Evolutionary conservation across 208 protist genomes (phyloP).

Genomic region (Trichomonas tenax): DNA sequence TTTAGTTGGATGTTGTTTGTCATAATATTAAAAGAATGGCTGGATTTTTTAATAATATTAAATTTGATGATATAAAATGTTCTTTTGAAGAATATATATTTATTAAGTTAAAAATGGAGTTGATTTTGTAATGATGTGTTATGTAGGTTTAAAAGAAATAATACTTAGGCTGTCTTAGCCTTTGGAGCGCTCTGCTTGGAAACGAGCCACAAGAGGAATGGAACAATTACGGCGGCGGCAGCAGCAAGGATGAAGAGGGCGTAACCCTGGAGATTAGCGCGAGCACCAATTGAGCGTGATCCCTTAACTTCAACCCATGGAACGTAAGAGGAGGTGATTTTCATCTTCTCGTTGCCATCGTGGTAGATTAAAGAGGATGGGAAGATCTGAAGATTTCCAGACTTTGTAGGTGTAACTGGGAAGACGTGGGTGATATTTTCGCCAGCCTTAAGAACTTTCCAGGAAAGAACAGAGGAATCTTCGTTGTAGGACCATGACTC

Average conservation of each 20-base stretch:
- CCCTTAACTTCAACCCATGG: neutral
- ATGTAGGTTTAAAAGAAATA: neutral
- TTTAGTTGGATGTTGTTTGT: too few species aligned
- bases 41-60: too few species aligned
- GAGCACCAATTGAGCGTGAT: neutral
- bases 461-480: neutral
- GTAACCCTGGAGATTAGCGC: neutral
- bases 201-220: neutral
- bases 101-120: too few species aligned
- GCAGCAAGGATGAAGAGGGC: neutral
- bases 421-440: neutral
- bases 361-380: neutral
- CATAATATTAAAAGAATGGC: too few species aligned
- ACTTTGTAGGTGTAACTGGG: neutral
- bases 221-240: neutral
- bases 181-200: neutral
- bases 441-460: neutral
- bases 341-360: neutral
- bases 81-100: too few species aligned
- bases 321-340: neutral
- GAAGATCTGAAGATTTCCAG: neutral
- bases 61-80: too few species aligned
- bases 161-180: neutral
- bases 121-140: too few species aligned
- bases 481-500: neutral